Percentiles rank a stretch among this genome's conserved stretches.
These are phyloP conservation scores for Phytopythium mirpurense DNA, from an alignment of 352 stramenopile genomes.

Conservation along the genomic window DNA sequence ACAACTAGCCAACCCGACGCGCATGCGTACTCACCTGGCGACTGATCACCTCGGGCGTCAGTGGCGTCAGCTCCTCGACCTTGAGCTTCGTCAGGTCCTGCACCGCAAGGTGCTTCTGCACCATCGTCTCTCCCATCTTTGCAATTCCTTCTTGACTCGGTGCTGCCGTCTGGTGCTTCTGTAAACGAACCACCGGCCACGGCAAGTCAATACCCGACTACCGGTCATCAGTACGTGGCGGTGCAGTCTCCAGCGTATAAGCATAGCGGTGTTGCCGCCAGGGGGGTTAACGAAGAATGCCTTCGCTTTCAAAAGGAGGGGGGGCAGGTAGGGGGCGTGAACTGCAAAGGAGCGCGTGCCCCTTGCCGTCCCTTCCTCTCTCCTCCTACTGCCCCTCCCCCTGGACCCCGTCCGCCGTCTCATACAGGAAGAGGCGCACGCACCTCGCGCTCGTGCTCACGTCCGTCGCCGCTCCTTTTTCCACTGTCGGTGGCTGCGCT, in stretches of 20 bases:
- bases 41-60: slow-evolving; percentile 98
- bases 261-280: too few relatives aligned
- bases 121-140: slow-evolving; percentile 53
- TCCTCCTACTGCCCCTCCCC: background rate
- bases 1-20: background rate
- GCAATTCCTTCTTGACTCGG: slow-evolving; percentile 1
- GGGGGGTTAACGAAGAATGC: background rate
- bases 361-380: background rate
- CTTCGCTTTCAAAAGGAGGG: too few relatives aligned
- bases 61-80: slow-evolving; percentile 93
- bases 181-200: background rate
- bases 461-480: slow-evolving; percentile 7
- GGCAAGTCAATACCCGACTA: background rate
- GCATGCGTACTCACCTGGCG: slow-evolving; percentile 32
- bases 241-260: background rate
- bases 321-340: background rate
- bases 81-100: slow-evolving; percentile 97
- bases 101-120: slow-evolving; percentile 77
- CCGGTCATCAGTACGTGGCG: too few relatives aligned
- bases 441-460: slow-evolving; percentile 1
- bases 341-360: background rate
- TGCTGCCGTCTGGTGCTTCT: background rate
- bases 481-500: slow-evolving; percentile 4
- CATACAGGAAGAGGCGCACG: background rate
- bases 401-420: too few relatives aligned